A percentile compares a stretch with the other conserved stretches of the same genome.
phyloP scores from a whole-genome alignment of 176 grass and related monocot species.

The Oryza rufipogon region DNA sequence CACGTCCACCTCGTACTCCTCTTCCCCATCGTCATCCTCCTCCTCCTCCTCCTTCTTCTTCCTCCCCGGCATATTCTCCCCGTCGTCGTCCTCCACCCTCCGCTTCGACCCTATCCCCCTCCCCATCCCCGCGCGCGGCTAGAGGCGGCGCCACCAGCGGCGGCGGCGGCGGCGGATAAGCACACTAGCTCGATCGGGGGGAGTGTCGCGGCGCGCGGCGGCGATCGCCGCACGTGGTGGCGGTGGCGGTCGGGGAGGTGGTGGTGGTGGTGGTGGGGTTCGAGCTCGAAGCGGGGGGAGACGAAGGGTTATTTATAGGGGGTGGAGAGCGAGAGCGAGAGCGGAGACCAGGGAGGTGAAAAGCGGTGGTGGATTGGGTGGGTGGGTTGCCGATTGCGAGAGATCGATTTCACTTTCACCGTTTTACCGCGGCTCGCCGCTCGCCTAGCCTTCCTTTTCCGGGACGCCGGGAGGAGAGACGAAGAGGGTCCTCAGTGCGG shows the following conservation, averaged over 20 bases:
- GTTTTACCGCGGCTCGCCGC: too few species aligned
- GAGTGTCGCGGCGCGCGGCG: background rate
- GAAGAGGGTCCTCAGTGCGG: too few species aligned
- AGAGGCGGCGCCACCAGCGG: background rate
- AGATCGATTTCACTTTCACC: too few species aligned
- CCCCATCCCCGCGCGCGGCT: conserved; percentile 5
- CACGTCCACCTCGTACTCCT: conserved; percentile 76
- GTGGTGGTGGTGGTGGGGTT: background rate
- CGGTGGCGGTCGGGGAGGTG: too few species aligned
- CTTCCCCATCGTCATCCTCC: background rate
- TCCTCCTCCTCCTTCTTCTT: conserved; percentile 22
- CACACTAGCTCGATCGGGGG: too few species aligned
- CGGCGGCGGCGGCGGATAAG: background rate
- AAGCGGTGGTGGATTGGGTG: too few species aligned
- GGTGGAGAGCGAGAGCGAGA: background rate
- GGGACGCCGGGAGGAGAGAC: too few species aligned
- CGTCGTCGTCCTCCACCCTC: conserved; percentile 4
- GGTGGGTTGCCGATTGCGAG: too few species aligned
- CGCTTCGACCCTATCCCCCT: conserved; percentile 43
- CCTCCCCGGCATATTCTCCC: background rate
- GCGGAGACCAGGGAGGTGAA: too few species aligned
- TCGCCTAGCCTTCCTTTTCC: too few species aligned
- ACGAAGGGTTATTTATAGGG: background rate
- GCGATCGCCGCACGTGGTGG: background rate
- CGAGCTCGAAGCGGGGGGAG: background rate